A percentile compares a stretch with the other conserved stretches of the same genome.
Evolutionary conservation across 257 asterid genomes (phyloP).

Genomic region (Vinca minor): DNA sequence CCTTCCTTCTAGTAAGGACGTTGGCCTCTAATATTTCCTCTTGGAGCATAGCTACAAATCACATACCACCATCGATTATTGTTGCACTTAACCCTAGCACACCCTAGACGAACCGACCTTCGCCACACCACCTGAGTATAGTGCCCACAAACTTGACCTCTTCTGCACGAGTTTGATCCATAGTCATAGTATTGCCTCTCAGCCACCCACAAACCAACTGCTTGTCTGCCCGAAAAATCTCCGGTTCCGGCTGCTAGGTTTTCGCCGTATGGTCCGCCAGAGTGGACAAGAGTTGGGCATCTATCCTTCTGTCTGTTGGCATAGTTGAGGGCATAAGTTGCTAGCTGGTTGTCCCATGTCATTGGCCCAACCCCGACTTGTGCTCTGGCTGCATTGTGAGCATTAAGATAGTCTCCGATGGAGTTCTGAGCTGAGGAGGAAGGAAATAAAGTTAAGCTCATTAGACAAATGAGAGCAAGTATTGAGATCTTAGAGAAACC

Average conservation of each 20-base stretch:
- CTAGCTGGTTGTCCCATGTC: slow-evolving; percentile 38
- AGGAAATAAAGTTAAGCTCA: not conserved
- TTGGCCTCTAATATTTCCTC: slow-evolving; percentile 9
- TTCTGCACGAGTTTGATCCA: slow-evolving; percentile 20
- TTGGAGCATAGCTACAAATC: slow-evolving; percentile 19
- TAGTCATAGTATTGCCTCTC: slow-evolving; percentile 25
- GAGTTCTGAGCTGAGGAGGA: slow-evolving; percentile 19
- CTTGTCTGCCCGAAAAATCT: slow-evolving; percentile 19
- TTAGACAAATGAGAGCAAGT: not conserved
- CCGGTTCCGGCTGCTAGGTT: slow-evolving; percentile 34
- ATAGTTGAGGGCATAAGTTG: slow-evolving; percentile 34
- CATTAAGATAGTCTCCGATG: slow-evolving; percentile 17
- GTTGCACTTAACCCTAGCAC: slow-evolving; percentile 17
- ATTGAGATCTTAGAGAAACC: not conserved
- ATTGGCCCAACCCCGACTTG: slow-evolving; percentile 23
- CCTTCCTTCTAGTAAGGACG: slow-evolving; percentile 14
- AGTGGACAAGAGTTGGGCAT: slow-evolving; percentile 34
- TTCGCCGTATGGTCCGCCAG: slow-evolving; percentile 33
- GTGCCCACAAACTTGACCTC: slow-evolving; percentile 23
- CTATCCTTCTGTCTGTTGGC: slow-evolving; percentile 24
- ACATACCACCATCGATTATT: slow-evolving; percentile 17
- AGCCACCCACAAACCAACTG: slow-evolving; percentile 32
- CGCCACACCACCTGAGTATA: slow-evolving; percentile 24
- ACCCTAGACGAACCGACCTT: slow-evolving; percentile 7
- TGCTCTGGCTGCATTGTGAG: slow-evolving; percentile 35